Conservation (phyloP, 345 rosid genomes). For the Euphorbia pulcherrima region DNA sequence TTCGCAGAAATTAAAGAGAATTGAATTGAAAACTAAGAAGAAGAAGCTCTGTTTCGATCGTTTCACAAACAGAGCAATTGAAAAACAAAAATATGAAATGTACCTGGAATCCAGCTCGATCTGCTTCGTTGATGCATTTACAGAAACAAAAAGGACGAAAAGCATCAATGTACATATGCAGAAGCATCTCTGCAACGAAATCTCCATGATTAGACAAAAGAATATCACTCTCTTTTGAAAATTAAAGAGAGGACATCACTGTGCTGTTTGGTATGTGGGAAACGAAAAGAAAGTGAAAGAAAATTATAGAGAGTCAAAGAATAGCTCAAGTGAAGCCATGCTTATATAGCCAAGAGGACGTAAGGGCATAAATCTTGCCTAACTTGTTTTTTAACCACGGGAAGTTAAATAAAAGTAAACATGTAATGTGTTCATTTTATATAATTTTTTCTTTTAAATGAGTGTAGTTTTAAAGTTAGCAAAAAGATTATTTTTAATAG, state of each 20-base stretch:
- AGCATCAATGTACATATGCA: constrained; percentile 37
- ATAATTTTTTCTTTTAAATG: too few species aligned
- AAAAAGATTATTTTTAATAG: too few species aligned
- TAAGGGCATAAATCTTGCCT: constrained; percentile 13
- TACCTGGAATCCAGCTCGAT: constrained; percentile 34
- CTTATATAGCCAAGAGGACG: constrained; percentile 28
- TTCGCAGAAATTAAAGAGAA: neutral
- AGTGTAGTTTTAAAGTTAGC: too few species aligned
- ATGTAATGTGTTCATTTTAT: too few species aligned
- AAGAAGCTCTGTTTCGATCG: neutral
- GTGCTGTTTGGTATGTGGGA: neutral
- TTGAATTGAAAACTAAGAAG: neutral
- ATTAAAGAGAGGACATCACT: neutral
- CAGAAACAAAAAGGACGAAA: constrained; percentile 34
- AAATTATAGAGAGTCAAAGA: constrained; percentile 3
- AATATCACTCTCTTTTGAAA: constrained; percentile 6
- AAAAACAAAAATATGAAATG: constrained; percentile 12
- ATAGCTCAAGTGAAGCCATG: constrained; percentile 13
- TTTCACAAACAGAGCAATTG: neutral
- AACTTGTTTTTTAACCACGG: constrained; percentile 22
- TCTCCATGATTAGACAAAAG: constrained; percentile 36
- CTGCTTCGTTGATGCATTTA: constrained; percentile 29
- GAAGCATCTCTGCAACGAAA: constrained; percentile 32
- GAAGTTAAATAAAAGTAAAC: too few species aligned
- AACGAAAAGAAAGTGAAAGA: neutral